phyloP scores from a whole-genome alignment of 2,329 filamentous ascomycete species.

The Xylaria sp. region DNA sequence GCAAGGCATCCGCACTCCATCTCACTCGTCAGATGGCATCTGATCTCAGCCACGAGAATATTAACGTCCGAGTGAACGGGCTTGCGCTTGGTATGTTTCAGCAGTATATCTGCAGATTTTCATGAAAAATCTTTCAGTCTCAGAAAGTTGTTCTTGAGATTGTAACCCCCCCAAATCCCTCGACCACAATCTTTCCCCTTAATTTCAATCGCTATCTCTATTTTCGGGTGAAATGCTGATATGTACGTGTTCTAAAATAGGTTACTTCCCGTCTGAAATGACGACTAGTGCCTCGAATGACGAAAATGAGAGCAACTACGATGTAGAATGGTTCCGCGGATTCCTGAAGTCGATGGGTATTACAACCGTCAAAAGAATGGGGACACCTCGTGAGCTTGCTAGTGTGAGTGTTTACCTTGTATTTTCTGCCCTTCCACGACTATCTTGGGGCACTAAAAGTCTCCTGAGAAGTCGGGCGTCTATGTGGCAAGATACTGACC shows the following conservation, averaged over 20 bases:
- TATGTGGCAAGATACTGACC: constrained; percentile 2
- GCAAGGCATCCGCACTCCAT: constrained; percentile 45
- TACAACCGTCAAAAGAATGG: constrained; percentile 44
- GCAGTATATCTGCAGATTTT: too few relatives aligned
- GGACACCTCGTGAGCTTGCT: constrained; percentile 43
- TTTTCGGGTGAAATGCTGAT: background rate
- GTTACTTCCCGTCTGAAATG: constrained; percentile 49
- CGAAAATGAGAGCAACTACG: constrained; percentile 41
- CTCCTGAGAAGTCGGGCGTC: background rate
- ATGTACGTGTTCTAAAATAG: constrained; percentile 23
- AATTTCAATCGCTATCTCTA: background rate
- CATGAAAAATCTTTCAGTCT: background rate
- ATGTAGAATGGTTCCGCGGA: constrained; percentile 35
- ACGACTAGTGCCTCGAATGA: constrained; percentile 41
- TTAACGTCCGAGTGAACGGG: constrained; percentile 48
- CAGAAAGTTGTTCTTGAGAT: background rate
- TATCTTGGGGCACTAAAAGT: background rate
- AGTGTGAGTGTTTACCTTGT: constrained; percentile 40
- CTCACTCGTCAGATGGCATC: constrained; percentile 46
- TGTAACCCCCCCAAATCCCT: background rate
- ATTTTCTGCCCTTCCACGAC: background rate
- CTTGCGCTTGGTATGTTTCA: constrained; percentile 42
- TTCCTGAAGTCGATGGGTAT: constrained; percentile 38
- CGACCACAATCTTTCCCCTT: background rate
- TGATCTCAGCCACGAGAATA: constrained; percentile 46